Conservation (phyloP, 164 flowering plant species). For the Macadamia integrifolia region DNA sequence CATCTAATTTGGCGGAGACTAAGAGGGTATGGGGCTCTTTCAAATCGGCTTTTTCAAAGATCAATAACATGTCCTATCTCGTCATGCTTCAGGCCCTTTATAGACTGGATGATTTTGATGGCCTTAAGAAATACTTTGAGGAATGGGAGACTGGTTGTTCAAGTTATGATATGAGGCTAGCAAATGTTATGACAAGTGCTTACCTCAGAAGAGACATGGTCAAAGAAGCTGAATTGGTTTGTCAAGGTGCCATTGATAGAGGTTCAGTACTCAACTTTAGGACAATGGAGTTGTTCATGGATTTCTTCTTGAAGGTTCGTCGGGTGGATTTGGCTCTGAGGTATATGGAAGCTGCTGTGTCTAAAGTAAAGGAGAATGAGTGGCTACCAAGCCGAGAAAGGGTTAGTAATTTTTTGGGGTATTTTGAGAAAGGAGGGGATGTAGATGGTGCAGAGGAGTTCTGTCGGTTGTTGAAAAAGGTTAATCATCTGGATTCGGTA, state of each 20-base stretch:
- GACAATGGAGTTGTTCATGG: slow-evolving; percentile 21
- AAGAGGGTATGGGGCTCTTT: slow-evolving; percentile 35
- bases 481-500: slow-evolving; percentile 12
- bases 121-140: slow-evolving; percentile 23
- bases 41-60: slow-evolving; percentile 17
- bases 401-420: slow-evolving; percentile 12
- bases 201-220: slow-evolving; percentile 30
- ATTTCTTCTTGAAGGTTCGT: slow-evolving; percentile 22
- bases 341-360: slow-evolving; percentile 22
- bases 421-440: slow-evolving; percentile 26
- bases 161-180: slow-evolving; percentile 28
- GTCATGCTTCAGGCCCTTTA: slow-evolving; percentile 28
- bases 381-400: slow-evolving; percentile 21
- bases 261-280: slow-evolving; percentile 12
- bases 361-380: slow-evolving; percentile 5
- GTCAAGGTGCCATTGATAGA: slow-evolving; percentile 14
- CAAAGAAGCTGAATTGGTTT: slow-evolving; percentile 23
- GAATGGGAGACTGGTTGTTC: slow-evolving; percentile 36
- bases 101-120: slow-evolving; percentile 25
- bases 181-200: slow-evolving; percentile 24
- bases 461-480: slow-evolving; percentile 19
- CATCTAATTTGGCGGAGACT: slow-evolving; percentile 22
- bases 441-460: slow-evolving; percentile 21
- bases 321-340: slow-evolving; percentile 25
- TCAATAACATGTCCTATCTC: slow-evolving; percentile 29